A percentile compares a stretch with the other conserved stretches of the same genome.
Conservation (phyloP, 331 rosid genomes). For the Stylosanthes scabra region DNA sequence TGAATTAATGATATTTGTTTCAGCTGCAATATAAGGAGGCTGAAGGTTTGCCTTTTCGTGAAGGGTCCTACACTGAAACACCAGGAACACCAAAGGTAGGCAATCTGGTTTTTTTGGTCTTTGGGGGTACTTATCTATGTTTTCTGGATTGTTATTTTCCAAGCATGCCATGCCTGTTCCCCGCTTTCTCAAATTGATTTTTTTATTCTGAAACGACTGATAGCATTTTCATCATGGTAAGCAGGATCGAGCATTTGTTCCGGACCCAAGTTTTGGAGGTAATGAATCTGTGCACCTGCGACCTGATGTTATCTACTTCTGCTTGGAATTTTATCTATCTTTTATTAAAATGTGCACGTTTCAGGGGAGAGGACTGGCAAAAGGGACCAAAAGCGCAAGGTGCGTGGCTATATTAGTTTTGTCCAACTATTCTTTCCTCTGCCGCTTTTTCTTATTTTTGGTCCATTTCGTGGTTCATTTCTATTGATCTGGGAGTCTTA, state of each 20-base stretch:
- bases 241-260: conserved; percentile 87
- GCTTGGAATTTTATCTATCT: conserved; percentile 15
- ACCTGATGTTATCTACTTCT: conserved; percentile 18
- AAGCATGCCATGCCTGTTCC: background rate
- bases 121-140: conserved; percentile 13
- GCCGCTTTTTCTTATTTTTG: background rate
- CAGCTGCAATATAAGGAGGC: conserved; percentile 98
- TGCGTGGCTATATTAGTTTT: conserved; percentile 37
- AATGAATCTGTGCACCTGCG: conserved; percentile 23
- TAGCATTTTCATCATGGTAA: conserved; percentile 42
- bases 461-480: conserved; percentile 15
- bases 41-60: conserved; percentile 88
- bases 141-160: conserved; percentile 27
- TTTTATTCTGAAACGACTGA: conserved; percentile 37
- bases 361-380: conserved; percentile 84
- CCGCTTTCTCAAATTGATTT: too few relatives aligned
- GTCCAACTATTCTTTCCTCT: conserved; percentile 4
- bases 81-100: conserved; percentile 93
- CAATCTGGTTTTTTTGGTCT: conserved; percentile 16
- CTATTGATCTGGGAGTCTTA: conserved; percentile 14
- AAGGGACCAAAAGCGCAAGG: conserved; percentile 96
- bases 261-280: conserved; percentile 92
- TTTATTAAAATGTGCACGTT: conserved; percentile 36
- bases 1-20: conserved; percentile 25
- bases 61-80: conserved; percentile 72